These are phyloP conservation scores for Beta corolliflora DNA, from an alignment of 179 eudicot genomes.

Conservation along the genomic window DNA sequence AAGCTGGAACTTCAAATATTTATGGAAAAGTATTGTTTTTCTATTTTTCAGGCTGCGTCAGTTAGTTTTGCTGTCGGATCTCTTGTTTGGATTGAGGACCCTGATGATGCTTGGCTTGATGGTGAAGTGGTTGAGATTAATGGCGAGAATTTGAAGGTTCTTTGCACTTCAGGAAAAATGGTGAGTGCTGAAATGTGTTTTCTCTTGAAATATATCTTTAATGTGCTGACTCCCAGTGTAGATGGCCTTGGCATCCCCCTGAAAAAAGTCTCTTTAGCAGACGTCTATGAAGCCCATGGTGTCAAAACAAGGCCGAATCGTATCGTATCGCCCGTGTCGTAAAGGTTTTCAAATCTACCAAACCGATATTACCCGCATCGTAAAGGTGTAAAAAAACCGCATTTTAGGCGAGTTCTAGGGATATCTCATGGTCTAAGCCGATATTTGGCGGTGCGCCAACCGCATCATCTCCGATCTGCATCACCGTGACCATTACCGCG, in stretches of 20 bases:
- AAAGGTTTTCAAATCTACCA: no score
- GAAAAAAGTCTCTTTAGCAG: not conserved
- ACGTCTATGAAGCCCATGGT: no score
- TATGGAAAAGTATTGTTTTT: constrained; percentile 13
- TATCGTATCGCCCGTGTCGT: no score
- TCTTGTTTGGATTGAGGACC: constrained; percentile 95
- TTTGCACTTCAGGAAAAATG: constrained; percentile 80
- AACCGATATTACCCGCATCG: no score
- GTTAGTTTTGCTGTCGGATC: constrained; percentile 72
- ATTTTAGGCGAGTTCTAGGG: no score
- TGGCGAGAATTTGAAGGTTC: constrained; percentile 69
- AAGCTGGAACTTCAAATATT: not conserved
- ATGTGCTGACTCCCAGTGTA: not conserved
- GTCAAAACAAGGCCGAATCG: no score
- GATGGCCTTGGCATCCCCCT: no score
- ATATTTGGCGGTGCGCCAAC: no score
- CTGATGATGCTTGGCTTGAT: constrained; percentile 88
- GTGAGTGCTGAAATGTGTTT: constrained; percentile 45
- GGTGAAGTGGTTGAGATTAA: constrained; percentile 80
- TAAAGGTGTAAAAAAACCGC: no score
- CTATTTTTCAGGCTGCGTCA: constrained; percentile 70
- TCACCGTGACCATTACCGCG: no score
- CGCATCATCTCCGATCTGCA: no score
- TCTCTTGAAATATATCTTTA: not conserved
- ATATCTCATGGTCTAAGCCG: no score